Percentiles rank a stretch among this genome's conserved stretches.
Conservation (phyloP, 1,139 yeast species). For the Sugiyamaella castrensis region DNA sequence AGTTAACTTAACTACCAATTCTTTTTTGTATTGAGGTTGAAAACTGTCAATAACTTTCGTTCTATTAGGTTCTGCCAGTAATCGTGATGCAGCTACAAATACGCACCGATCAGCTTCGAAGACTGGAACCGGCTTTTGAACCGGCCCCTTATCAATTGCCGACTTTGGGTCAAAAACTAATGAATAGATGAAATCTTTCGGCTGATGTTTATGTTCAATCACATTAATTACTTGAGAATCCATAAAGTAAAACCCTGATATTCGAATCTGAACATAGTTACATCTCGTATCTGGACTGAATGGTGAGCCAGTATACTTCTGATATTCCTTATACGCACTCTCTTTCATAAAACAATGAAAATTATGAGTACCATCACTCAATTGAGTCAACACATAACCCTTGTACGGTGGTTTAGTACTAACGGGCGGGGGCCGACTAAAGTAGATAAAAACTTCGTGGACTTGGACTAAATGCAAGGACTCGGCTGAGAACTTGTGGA, state of each 20-base stretch:
- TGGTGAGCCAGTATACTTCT: conserved; percentile 6
- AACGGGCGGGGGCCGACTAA: background rate
- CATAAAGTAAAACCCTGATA: background rate
- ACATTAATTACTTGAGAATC: background rate
- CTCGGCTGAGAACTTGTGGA: background rate
- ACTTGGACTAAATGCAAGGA: background rate
- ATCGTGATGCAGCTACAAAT: background rate
- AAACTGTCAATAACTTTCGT: background rate
- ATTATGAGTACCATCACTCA: conserved; percentile 5
- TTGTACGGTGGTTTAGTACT: background rate
- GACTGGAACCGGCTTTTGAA: conserved; percentile 1
- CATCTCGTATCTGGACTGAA: background rate
- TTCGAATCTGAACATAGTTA: conserved; percentile 8
- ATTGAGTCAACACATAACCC: conserved; percentile 10
- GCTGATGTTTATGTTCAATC: too few species aligned
- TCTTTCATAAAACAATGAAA: conserved; percentile 11
- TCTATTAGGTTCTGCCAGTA: background rate
- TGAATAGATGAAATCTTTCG: too few species aligned
- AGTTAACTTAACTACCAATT: too few species aligned
- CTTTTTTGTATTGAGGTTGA: background rate
- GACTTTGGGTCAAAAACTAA: background rate
- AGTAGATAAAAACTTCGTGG: background rate
- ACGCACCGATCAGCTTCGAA: conserved; percentile 7
- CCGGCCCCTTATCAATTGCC: background rate
- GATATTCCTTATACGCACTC: conserved; percentile 10